phyloP scores from a whole-genome alignment of 352 stramenopile species.

The Globisporangium spinosum region DNA sequence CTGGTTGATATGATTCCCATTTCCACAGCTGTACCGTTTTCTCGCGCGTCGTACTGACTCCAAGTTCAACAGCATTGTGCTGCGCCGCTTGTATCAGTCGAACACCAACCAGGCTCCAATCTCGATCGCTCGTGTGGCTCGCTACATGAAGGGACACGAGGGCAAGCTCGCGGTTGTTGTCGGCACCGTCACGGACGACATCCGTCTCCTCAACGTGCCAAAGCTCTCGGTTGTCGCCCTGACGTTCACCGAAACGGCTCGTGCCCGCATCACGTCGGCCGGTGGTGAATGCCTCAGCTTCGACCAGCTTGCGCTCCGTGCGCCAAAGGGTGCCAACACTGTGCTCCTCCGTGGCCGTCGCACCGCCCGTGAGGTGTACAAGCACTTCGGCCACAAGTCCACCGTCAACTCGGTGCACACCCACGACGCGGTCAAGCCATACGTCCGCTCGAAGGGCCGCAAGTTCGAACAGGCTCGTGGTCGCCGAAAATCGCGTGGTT shows the following conservation, averaged over 20 bases:
- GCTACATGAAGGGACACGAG: conserved; percentile 99
- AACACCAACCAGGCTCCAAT: conserved; percentile 99
- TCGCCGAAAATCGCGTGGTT: conserved; percentile 97
- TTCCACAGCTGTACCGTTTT: conserved; percentile 91
- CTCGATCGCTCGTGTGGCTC: conserved; percentile 92
- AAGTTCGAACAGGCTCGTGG: conserved; percentile 99
- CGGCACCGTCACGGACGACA: conserved; percentile 98
- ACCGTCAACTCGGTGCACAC: conserved; percentile 97
- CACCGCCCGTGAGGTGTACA: conserved; percentile 95
- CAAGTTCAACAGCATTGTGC: conserved; percentile 98
- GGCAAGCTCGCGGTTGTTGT: conserved; percentile 98
- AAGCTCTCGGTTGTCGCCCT: conserved; percentile 97
- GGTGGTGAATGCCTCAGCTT: conserved; percentile 99
- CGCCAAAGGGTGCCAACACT: conserved; percentile 97
- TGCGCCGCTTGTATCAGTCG: conserved; percentile 99
- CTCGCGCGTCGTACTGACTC: conserved; percentile 96
- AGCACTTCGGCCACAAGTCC: conserved; percentile 98
- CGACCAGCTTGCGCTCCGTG: conserved; percentile 97
- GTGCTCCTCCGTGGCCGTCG: conserved; percentile 97
- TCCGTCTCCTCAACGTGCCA: conserved; percentile 95
- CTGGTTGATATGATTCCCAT: background rate
- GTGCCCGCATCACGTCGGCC: conserved; percentile 96
- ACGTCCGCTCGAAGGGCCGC: conserved; percentile 97
- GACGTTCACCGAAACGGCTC: conserved; percentile 96
- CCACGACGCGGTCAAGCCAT: conserved; percentile 98